Evolutionary conservation across 441 rosid species (phyloP).

Genomic region (Adansonia rubrostipa): DNA sequence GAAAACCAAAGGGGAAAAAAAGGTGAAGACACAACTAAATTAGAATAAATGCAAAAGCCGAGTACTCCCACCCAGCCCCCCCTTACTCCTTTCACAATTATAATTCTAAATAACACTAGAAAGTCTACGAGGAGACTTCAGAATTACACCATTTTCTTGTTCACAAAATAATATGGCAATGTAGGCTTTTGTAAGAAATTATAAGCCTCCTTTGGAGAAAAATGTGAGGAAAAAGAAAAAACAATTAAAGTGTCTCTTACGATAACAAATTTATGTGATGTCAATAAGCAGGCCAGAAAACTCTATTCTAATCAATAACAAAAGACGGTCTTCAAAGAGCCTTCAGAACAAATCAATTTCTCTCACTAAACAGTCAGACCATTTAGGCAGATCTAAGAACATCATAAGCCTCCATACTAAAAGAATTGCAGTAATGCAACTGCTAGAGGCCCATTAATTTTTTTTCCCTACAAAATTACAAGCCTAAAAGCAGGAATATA

Average conservation of each 20-base stretch:
- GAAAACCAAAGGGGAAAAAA: not conserved
- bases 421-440: not conserved
- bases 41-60: not conserved
- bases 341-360: conserved; percentile 9
- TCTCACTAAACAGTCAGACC: conserved; percentile 7
- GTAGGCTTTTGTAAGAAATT: not conserved
- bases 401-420: conserved; percentile 16
- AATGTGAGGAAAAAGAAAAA: not conserved
- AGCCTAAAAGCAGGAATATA: not conserved
- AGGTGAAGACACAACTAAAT: too few relatives aligned
- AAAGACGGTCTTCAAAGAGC: not conserved
- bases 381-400: conserved; percentile 15
- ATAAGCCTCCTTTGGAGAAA: not conserved
- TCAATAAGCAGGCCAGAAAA: not conserved
- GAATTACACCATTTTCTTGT: not conserved
- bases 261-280: too few relatives aligned
- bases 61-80: not conserved
- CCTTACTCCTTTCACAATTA: not conserved
- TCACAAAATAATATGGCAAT: not conserved
- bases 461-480: not conserved
- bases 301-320: not conserved
- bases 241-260: not conserved
- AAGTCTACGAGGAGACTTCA: not conserved
- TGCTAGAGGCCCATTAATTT: not conserved
- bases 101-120: not conserved